These are phyloP conservation scores for Withania somnifera DNA, from an alignment of 305 asterid species.

Conservation along the genomic window DNA sequence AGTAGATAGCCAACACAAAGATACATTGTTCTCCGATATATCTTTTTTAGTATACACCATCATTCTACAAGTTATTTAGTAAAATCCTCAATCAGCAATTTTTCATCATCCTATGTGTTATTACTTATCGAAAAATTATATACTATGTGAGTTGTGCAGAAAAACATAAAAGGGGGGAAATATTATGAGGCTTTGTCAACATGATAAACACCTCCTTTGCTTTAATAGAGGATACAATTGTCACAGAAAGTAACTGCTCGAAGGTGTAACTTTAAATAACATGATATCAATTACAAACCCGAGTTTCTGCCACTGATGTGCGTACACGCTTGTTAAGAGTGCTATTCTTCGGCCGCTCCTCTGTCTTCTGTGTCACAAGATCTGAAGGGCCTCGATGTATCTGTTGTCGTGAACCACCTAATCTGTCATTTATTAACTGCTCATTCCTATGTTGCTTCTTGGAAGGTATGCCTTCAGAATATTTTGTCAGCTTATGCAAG, in stretches of 20 bases:
- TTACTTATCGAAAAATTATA: background rate
- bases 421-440: conserved; percentile 52
- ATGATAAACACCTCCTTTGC: background rate
- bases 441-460: conserved; percentile 84
- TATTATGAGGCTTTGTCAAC: background rate
- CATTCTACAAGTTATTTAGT: background rate
- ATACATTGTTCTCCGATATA: background rate
- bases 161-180: background rate
- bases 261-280: conserved; percentile 4
- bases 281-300: conserved; percentile 52
- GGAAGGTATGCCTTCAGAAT: conserved; percentile 37
- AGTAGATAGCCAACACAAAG: background rate
- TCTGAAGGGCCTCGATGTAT: conserved; percentile 62
- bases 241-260: background rate
- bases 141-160: background rate
- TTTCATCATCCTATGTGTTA: background rate
- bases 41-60: background rate
- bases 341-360: conserved; percentile 75
- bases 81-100: background rate
- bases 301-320: conserved; percentile 73
- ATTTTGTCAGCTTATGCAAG: conserved; percentile 56
- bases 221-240: background rate
- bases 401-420: conserved; percentile 60
- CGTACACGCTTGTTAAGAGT: conserved; percentile 77
- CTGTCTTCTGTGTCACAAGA: conserved; percentile 45